Evolutionary conservation across 208 protist species (phyloP), one percentile per base, ranked within the genome.

Genomic region (Acanthamoeba castellanii): DNA sequence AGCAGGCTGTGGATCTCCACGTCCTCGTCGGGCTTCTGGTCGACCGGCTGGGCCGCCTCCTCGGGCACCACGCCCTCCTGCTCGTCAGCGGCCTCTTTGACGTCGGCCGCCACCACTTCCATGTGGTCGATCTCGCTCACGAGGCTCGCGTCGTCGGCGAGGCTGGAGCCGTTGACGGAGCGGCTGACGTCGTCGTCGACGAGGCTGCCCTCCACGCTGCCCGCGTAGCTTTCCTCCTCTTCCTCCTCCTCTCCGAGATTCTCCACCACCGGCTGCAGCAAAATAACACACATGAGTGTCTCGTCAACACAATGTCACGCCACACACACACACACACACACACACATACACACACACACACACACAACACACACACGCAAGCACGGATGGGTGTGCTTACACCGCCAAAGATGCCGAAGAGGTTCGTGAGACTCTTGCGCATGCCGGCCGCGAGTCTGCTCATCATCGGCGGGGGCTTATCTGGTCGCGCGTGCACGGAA

Each of bases 1-100:
- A 88, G 50, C 20, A 88, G 81, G 52, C 81, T 88, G 52, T 88
- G 81, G 27, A 88, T 88, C 81, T 88, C 81, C 50, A 88, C 81
- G 81, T 88, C 81, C 25, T 88, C 81, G 6, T 64, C 50, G 42
- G 42, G 20, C 45, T 64, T 42, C n/a, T 64, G 30, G 25, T 84
- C 50, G 30, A 27, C 45, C 42, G 20, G n/a, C 76, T 8, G 27
- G 6, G 14, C 81, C n/a, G 61, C 50, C 27, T 42, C 81, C 37
- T 64, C 72, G 72, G 32, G 32, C 7, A 52, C 42, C 18, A 82
- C 22, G 11, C 42, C 72, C 72, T 82, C 72, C 37, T 52, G 5
- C 42, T 82, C 72, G 72, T 45, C 34, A n/a, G 30, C 13, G 30
- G 66, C 66, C 66, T 74, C 66, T 11, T 25, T 74, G 30, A 5